Conservation (phyloP, 1,284 basidiomycete species). For the Ustilago bromivora region DNA sequence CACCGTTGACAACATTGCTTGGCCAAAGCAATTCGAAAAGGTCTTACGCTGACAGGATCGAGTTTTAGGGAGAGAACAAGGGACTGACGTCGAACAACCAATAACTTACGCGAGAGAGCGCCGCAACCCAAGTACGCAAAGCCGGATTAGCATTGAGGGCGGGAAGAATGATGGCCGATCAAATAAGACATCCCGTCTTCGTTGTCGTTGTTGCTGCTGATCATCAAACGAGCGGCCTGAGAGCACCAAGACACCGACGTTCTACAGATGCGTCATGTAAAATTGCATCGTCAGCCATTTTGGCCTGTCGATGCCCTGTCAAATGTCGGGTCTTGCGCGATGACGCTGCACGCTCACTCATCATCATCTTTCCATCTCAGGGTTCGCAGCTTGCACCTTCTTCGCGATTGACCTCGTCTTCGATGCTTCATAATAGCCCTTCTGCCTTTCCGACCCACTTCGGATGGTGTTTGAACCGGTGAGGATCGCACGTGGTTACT, state of each 20-base stretch:
- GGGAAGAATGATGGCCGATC: background rate
- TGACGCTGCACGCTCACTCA: constrained; percentile 21
- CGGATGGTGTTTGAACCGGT: background rate
- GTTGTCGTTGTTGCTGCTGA: background rate
- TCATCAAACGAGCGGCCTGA: background rate
- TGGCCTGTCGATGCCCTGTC: constrained; percentile 8
- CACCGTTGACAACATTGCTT: background rate
- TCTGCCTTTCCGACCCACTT: background rate
- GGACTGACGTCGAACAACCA: background rate
- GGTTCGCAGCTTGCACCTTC: background rate
- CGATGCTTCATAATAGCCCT: background rate
- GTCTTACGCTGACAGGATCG: background rate
- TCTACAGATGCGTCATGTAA: background rate
- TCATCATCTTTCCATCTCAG: constrained; percentile 6
- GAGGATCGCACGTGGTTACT: constrained; percentile 12
- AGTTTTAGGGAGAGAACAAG: background rate
- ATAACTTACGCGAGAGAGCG: background rate
- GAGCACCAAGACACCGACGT: constrained; percentile 11
- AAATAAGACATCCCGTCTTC: constrained; percentile 2
- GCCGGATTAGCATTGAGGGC: background rate
- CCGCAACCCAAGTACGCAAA: constrained; percentile 10
- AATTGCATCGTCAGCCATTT: constrained; percentile 14
- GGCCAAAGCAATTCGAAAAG: background rate
- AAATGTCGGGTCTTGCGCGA: background rate
- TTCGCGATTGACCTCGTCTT: background rate